phyloP scores from a whole-genome alignment of 1,284 basidiomycete genomes.

The Gymnopus androsaceus region DNA sequence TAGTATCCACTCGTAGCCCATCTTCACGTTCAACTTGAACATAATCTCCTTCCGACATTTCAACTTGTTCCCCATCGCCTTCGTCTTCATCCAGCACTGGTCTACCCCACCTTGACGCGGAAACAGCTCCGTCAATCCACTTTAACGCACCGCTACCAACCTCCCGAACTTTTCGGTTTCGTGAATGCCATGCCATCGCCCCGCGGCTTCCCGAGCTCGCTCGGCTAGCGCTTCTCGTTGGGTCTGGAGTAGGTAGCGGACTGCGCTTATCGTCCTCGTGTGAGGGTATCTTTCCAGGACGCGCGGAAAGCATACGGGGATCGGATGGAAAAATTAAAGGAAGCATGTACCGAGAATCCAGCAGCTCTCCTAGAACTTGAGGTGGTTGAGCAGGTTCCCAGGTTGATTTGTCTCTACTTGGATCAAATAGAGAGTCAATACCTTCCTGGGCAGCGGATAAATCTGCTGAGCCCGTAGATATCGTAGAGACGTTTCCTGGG shows the following conservation, averaged over 20 bases:
- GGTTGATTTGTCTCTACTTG: conserved; percentile 55
- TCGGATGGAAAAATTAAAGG: conserved; percentile 84
- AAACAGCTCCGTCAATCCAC: conserved; percentile 66
- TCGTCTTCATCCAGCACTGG: conserved; percentile 41
- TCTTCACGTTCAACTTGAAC: conserved; percentile 28
- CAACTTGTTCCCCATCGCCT: conserved; percentile 23
- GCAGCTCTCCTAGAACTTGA: conserved; percentile 81
- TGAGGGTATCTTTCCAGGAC: conserved; percentile 48
- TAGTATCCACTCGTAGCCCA: conserved; percentile 35
- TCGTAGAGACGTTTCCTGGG: conserved; percentile 33
- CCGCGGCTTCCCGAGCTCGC: conserved; percentile 40
- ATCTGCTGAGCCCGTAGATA: conserved; percentile 38
- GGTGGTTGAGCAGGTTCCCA: conserved; percentile 81
- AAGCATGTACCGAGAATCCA: conserved; percentile 92
- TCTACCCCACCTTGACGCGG: conserved; percentile 47
- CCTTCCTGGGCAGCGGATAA: conserved; percentile 47
- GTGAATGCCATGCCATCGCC: conserved; percentile 57
- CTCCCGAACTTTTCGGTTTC: conserved; percentile 60
- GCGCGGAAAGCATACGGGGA: conserved; percentile 74
- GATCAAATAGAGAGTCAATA: conserved; percentile 82
- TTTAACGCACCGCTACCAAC: conserved; percentile 59
- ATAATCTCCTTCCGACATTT: conserved; percentile 40
- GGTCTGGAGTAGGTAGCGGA: conserved; percentile 31
- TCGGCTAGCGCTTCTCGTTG: conserved; percentile 38
- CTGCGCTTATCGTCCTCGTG: conserved; percentile 37